Evolutionary conservation across 129 eudicot species (phyloP), one percentile per base, ranked within the genome.

Genomic region (Oenanthe sinensis): DNA sequence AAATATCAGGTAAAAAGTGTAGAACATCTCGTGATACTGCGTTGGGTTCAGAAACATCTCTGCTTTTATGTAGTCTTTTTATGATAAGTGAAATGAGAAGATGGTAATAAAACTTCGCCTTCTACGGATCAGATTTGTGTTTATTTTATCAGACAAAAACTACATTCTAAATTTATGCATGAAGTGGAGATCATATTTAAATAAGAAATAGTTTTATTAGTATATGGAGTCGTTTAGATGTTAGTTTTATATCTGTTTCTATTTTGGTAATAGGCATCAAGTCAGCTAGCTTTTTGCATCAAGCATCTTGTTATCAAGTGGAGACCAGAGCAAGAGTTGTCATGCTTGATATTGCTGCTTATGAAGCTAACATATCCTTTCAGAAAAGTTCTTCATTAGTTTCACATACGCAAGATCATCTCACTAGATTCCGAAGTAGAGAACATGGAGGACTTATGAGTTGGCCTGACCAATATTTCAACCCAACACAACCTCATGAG

Each of bases 291-390:
- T 88, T 91, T 85, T 76, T 77, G 73, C 85, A 84, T 79, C 91
- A 85, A 83, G 85, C 89, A 79, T 83, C 90, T 6, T 80, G 55
- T 40, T 95, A 90, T 80, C 81, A 84, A 50, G 97, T 88, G 79
- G 96, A 95, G 90, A 82, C 96, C 72, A 84, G 96, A 81, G 82
- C 96, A 62, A 85, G 97, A 63, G 92, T 95, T 70, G 83, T 91
- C 14, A 78, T 88, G 86, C 81, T 90, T 75, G 96, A 95, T 77
- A 84, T 87, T 52, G 86, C 84, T 67, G 90, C 90, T 82, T 89
- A 79, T 77, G 91, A 89, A 79, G 79, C 85, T 12, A 81, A 69
- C 10, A 80, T 85, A 71, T 70, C 81, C 71, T 91, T 91, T 37
- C 88, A 78, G 78, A 88, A 88, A 76, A 83, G 97, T 79, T 52